A percentile compares a stretch with the other conserved stretches of the same genome.
Conservation (phyloP, 768 basidiomycete species). For the Pisolithus albus region DNA sequence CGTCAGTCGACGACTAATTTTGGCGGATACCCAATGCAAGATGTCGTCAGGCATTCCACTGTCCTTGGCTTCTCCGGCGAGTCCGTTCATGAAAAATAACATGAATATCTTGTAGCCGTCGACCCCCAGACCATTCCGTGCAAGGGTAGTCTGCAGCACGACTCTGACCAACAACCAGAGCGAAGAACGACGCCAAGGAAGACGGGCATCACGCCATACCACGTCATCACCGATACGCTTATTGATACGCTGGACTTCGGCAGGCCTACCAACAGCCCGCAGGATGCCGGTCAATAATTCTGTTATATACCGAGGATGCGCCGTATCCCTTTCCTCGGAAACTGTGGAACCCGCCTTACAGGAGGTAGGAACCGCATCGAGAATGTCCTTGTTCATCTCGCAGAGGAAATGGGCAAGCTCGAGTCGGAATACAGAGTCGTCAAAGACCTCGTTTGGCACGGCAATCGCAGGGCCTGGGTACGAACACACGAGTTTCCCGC, state of each 20-base stretch:
- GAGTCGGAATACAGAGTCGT: constrained; percentile 24
- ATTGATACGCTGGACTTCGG: constrained; percentile 16
- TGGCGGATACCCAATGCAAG: constrained; percentile 23
- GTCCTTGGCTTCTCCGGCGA: constrained; percentile 17
- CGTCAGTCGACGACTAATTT: constrained; percentile 19
- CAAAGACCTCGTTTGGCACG: constrained; percentile 23
- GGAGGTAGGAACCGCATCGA: constrained; percentile 25
- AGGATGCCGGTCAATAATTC: constrained; percentile 41
- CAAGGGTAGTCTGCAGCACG: constrained; percentile 27
- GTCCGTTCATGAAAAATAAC: constrained; percentile 30
- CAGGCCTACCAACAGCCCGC: constrained; percentile 23
- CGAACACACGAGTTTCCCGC: constrained; percentile 38
- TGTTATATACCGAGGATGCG: constrained; percentile 40
- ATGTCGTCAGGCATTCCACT: constrained; percentile 17
- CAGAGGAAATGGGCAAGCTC: constrained; percentile 35
- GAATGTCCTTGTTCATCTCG: constrained; percentile 27
- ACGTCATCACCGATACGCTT: constrained; percentile 31
- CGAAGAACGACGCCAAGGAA: constrained; percentile 32
- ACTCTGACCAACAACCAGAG: constrained; percentile 33
- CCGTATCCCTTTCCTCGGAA: constrained; percentile 11
- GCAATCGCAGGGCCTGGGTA: constrained; percentile 40
- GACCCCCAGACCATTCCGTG: constrained; percentile 2
- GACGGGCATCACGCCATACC: constrained; percentile 8
- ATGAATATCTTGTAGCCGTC: constrained; percentile 43
- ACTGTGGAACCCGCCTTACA: constrained; percentile 31